Evolutionary conservation across 2,329 filamentous ascomycete genomes (phyloP), one percentile per base, ranked within the genome.

Genomic region (Calonectria montana): DNA sequence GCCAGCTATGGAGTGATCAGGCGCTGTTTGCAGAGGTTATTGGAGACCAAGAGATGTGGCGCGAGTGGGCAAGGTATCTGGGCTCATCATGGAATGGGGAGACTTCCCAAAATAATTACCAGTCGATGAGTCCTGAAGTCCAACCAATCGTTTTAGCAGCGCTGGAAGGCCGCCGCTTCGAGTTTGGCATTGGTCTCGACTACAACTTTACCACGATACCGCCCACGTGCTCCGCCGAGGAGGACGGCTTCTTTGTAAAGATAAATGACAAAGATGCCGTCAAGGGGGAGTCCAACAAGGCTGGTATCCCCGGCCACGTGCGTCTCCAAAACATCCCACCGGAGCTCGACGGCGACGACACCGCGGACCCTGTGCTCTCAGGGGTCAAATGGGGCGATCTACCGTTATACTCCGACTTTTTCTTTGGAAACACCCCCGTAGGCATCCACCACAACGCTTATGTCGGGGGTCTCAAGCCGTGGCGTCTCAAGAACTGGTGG

Each of bases 391-490:
- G 83, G 83, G 79, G 77, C n/a, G 57, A 80, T 0, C 53, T 80
- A 2, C 78, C 82, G 2, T 79, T 84, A 0, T 84, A 83, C 77
- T 82, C 82, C 4, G 82, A 84, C 70, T 82, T 84, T 63, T 83
- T 78, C 77, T 82, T 83, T 21, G 83, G 83, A 35, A 76, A 77
- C 21, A 79, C 80, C 1, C 82, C 83, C 29, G 79, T 83, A 16
- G 83, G 81, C 10, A 82, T 84, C 57, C 82, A 84, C 64, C 83
- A 84, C 69, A 82, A 84, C 74, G 81, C 82, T n/a, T 82, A 82
- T 76, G 69, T 81, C 31, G 70, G 76, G 15, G 79, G 79, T 7
- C 77, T 82, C 59, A 83, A 84, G 71, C 63, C 77, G 4, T 79
- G 73, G 67, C 76, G 82, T 5, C 65, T 84, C 4, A 76, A 77